Percentiles rank a stretch among this genome's conserved stretches.
These are phyloP conservation scores for Verticillium klebahnii DNA, from an alignment of 2,329 filamentous ascomycete genomes.

Conservation along the genomic window DNA sequence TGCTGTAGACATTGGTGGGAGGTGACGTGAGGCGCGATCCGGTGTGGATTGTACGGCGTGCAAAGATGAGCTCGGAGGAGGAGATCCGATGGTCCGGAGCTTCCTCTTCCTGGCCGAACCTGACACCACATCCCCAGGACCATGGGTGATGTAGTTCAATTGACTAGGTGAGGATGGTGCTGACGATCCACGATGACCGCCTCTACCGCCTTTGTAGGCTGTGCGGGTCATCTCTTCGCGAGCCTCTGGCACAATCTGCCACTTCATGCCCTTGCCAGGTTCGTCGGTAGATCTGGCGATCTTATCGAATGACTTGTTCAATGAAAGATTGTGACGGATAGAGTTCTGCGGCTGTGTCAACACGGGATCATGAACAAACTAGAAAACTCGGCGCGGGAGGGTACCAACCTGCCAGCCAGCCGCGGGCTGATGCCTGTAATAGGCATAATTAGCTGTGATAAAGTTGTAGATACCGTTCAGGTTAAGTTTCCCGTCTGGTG, in stretches of 20 bases:
- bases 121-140: conserved; percentile 50
- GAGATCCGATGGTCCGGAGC: conserved; percentile 50
- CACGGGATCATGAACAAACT: neutral
- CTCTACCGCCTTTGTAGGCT: conserved; percentile 55
- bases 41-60: conserved; percentile 53
- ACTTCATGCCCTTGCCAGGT: conserved; percentile 98
- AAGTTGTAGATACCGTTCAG: conserved; percentile 90
- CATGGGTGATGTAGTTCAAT: conserved; percentile 56
- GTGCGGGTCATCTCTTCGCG: conserved; percentile 85
- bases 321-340: conserved; percentile 90
- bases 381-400: neutral
- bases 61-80: conserved; percentile 45
- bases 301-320: conserved; percentile 94
- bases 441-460: conserved; percentile 88
- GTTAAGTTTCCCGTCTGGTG: conserved; percentile 81
- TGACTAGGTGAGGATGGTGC: conserved; percentile 64
- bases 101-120: conserved; percentile 53
- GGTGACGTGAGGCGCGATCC: conserved; percentile 39
- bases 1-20: conserved; percentile 21
- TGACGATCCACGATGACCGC: conserved; percentile 63
- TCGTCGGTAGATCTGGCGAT: conserved; percentile 89
- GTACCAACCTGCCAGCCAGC: conserved; percentile 81
- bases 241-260: conserved; percentile 83
- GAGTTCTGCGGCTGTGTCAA: conserved; percentile 62
- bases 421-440: conserved; percentile 74